Evolutionary conservation across 768 basidiomycete species (phyloP).

Genomic region (Amanita exitialis): DNA sequence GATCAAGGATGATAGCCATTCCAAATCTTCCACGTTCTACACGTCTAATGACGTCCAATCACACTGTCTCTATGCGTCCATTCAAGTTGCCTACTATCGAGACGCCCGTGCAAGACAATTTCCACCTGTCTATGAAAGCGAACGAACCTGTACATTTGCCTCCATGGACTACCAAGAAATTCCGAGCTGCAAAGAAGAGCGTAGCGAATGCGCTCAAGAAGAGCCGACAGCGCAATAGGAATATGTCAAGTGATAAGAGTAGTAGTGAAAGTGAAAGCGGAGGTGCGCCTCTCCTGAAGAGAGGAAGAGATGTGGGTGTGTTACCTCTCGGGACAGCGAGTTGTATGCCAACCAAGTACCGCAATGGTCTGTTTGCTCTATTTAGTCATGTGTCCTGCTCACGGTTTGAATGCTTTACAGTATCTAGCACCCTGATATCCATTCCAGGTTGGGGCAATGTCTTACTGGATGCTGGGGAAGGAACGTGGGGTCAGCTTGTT

Average conservation of each 20-base stretch:
- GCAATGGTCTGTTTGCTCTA: conserved; percentile 54
- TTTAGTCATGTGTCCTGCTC: neutral
- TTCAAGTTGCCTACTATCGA: conserved; percentile 28
- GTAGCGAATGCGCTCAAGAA: conserved; percentile 15
- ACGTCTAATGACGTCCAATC: conserved; percentile 29
- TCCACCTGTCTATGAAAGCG: conserved; percentile 25
- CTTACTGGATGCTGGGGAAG: conserved; percentile 87
- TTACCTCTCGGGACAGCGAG: conserved; percentile 86
- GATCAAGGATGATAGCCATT: conserved; percentile 19
- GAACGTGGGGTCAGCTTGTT: conserved; percentile 82
- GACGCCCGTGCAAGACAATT: conserved; percentile 23
- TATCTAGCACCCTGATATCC: conserved; percentile 66
- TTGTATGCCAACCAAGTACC: conserved; percentile 73
- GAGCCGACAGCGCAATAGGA: conserved; percentile 7
- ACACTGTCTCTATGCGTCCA: conserved; percentile 37
- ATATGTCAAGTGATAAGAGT: neutral
- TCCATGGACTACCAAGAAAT: conserved; percentile 24
- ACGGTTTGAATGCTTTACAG: conserved; percentile 21
- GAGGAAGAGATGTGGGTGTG: conserved; percentile 58
- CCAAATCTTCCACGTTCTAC: conserved; percentile 38
- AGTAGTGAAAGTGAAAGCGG: neutral
- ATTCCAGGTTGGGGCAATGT: conserved; percentile 67
- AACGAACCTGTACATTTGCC: conserved; percentile 19
- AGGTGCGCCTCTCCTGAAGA: conserved; percentile 6
- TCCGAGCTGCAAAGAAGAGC: conserved; percentile 25